Percentiles rank a stretch among this genome's conserved stretches.
Conservation (phyloP, 495 filamentous ascomycete genomes). For the Penicillium herquei region DNA sequence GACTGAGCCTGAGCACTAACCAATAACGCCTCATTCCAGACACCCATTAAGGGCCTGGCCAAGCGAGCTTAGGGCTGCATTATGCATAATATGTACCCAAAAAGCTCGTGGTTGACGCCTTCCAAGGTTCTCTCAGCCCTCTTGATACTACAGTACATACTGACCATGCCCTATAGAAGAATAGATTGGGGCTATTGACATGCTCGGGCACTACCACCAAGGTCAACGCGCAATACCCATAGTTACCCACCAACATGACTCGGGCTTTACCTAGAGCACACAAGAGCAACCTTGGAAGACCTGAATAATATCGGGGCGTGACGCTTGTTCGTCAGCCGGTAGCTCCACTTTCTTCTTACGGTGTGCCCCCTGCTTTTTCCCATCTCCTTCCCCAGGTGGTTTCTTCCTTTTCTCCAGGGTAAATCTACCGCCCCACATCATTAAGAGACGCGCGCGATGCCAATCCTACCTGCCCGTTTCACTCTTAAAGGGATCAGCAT, state of each 20-base stretch:
- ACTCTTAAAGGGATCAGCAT: slow-evolving; percentile 17
- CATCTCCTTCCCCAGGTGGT: slow-evolving; percentile 7
- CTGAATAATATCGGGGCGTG: not conserved
- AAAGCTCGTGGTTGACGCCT: slow-evolving; percentile 7
- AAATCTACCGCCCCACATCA: not conserved
- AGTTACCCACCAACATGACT: not conserved
- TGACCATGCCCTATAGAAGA: not conserved
- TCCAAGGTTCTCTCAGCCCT: not conserved
- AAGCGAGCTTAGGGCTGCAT: slow-evolving; percentile 13
- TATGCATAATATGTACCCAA: not conserved
- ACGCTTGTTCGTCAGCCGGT: not conserved
- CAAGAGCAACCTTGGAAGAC: not conserved
- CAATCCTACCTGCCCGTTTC: slow-evolving; percentile 11
- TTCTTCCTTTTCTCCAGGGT: not conserved
- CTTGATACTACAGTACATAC: not conserved
- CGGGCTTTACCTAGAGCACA: not conserved
- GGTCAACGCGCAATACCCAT: not conserved
- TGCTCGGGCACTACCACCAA: not conserved
- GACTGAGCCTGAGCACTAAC: not conserved
- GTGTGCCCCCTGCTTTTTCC: not conserved
- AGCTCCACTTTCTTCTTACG: not conserved
- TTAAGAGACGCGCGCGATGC: slow-evolving; percentile 10
- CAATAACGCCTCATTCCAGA: not conserved
- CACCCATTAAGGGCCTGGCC: not conserved
- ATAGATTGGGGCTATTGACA: no score